Evolutionary conservation across 2,329 filamentous ascomycete genomes (phyloP).

Genomic region (Penicillium sclerotiorum): DNA sequence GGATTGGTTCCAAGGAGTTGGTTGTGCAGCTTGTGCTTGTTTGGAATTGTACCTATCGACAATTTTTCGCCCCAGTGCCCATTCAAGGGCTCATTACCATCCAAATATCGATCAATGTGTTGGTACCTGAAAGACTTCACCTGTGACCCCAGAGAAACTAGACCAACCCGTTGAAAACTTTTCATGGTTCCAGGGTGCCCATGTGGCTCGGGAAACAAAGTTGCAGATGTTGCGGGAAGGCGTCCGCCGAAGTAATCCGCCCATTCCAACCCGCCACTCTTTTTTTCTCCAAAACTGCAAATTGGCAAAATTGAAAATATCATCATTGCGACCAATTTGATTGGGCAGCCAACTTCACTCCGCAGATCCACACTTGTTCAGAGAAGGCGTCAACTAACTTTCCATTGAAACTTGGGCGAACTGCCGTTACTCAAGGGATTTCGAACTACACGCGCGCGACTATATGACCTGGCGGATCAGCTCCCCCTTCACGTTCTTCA

Average conservation of each 20-base stretch:
- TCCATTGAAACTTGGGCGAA: not conserved
- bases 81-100: no score
- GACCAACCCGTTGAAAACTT: no score
- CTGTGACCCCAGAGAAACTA: no score
- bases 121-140: no score
- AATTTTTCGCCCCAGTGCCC: no score
- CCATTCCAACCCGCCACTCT: not conserved
- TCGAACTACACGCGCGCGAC: not conserved
- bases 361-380: not conserved
- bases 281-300: not conserved
- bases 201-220: not conserved
- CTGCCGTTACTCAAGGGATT: not conserved
- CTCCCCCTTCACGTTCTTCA: not conserved
- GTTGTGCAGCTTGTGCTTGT: no score
- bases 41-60: no score
- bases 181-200: no score
- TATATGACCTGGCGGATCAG: not conserved
- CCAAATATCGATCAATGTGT: no score
- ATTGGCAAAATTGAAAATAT: not conserved
- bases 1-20: no score
- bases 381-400: not conserved
- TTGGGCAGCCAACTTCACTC: not conserved
- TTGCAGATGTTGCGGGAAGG: conserved; percentile 23
- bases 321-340: not conserved
- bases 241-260: conserved; percentile 8